A percentile compares a stretch with the other conserved stretches of the same genome.
phyloP scores from a whole-genome alignment of 768 basidiomycete species.

The Mycena albidolilacea region DNA sequence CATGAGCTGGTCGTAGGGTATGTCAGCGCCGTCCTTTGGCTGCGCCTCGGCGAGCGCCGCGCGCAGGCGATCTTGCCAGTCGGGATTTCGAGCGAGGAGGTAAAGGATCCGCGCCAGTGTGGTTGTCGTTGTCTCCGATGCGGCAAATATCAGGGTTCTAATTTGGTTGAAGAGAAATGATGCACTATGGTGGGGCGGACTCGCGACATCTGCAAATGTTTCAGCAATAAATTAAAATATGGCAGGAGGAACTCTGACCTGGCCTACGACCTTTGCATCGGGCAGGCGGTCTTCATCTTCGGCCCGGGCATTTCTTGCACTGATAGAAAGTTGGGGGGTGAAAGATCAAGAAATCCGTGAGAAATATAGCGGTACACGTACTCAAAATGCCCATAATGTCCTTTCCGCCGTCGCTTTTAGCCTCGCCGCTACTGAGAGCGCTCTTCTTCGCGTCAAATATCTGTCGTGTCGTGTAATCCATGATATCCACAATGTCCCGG shows the following conservation, averaged over 20 bases:
- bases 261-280: not conserved
- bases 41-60: not conserved
- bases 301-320: not conserved
- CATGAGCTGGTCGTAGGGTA: not conserved
- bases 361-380: not conserved
- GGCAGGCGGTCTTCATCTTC: not conserved
- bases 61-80: not conserved
- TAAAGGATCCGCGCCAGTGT: not conserved
- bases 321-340: not conserved
- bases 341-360: not conserved
- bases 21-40: not conserved
- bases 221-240: not conserved
- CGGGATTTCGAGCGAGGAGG: not conserved
- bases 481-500: slow-evolving; percentile 2
- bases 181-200: not conserved
- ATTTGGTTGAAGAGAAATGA: not conserved
- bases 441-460: not conserved
- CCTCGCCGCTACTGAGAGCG: not conserved
- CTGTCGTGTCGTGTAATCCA: not conserved
- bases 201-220: not conserved
- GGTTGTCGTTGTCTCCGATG: slow-evolving; percentile 10
- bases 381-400: slow-evolving; percentile 16
- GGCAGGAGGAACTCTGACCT: not conserved
- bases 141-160: slow-evolving; percentile 12
- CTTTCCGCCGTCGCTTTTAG: not conserved